phyloP scores from a whole-genome alignment of 768 basidiomycete species.

The Lentinula lateritia region DNA sequence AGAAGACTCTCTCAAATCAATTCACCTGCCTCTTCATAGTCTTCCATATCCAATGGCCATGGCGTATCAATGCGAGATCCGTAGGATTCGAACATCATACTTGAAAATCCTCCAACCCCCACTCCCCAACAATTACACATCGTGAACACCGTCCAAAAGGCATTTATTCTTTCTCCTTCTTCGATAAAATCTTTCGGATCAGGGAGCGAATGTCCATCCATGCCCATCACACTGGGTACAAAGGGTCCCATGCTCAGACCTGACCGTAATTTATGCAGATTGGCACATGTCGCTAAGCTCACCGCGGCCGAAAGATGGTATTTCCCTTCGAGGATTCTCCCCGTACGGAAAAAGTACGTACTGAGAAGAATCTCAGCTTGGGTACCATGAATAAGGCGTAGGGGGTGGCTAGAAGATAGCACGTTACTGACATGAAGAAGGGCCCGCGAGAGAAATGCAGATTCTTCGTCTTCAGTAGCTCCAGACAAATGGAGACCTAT shows the following conservation, averaged over 20 bases:
- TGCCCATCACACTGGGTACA: conserved; percentile 32
- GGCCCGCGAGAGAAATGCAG: conserved; percentile 43
- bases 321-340: conserved; percentile 34
- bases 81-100: background rate
- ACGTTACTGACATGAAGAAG: conserved; percentile 24
- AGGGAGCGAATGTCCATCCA: conserved; percentile 25
- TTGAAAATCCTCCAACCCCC: conserved; percentile 22
- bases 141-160: conserved; percentile 34
- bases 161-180: conserved; percentile 35
- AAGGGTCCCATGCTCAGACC: conserved; percentile 28
- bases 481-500: conserved; percentile 47
- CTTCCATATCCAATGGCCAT: conserved; percentile 10
- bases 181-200: conserved; percentile 2
- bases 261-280: conserved; percentile 31
- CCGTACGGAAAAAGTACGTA: conserved; percentile 36
- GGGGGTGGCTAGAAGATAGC: conserved; percentile 16
- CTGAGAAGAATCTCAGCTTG: conserved; percentile 37
- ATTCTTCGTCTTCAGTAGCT: conserved; percentile 24
- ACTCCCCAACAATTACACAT: conserved; percentile 26
- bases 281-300: conserved; percentile 19
- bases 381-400: conserved; percentile 23
- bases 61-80: conserved; percentile 9
- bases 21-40: conserved; percentile 11
- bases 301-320: conserved; percentile 33
- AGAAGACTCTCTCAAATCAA: background rate